Evolutionary conservation across 2,329 filamentous ascomycete genomes (phyloP), one percentile per base, ranked within the genome.

Genomic region (Xylogone sp.): DNA sequence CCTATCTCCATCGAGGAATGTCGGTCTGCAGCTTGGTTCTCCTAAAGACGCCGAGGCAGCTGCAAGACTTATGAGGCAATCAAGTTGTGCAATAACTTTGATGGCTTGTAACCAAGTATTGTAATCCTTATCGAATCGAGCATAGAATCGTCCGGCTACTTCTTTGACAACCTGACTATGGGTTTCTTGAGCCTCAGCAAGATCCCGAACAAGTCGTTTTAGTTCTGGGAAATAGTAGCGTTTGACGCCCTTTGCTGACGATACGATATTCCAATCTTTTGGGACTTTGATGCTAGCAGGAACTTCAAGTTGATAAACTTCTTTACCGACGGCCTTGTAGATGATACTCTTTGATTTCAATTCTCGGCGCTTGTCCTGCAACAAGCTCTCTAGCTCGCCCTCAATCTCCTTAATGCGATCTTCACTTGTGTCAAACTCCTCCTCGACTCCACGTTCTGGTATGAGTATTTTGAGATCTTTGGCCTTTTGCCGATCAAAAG

Each of bases 271-370:
- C 92, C 94, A 99, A 61, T 76, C 82, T 58, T 87, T 87, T 0
- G 94, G 94, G 2, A 99, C 73, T 52, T 95, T 96, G 64, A 89
- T 75, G 1, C 75, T 73, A 69, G 94, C 96, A 0, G 94, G 93
- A 0, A 90, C 87, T 67, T 99, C 94, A 10, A 99, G 78, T 70
- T 99, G 93, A 71, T 96, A 97, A 48, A 99, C 90, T 65, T 99
- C 94, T 68, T 99, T 99, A 55, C 94, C 94, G 7, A 95, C 87
- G 65, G 97, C 90, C 22, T 84, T 84, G 61, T 85, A 94, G 64
- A 84, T 84, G 55, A 93, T 78, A 0, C 62, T 63, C 16, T 43
- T 31, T 80, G 79, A 58, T 13, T 80, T 87, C 3, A 97, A 75
- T 43, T 91, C 82, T 29, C 81, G 79, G 55, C 88, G 87, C 58